These are phyloP conservation scores for Tetrahymena elliotti DNA, from an alignment of 73 alveolate genomes.

Conservation along the genomic window DNA sequence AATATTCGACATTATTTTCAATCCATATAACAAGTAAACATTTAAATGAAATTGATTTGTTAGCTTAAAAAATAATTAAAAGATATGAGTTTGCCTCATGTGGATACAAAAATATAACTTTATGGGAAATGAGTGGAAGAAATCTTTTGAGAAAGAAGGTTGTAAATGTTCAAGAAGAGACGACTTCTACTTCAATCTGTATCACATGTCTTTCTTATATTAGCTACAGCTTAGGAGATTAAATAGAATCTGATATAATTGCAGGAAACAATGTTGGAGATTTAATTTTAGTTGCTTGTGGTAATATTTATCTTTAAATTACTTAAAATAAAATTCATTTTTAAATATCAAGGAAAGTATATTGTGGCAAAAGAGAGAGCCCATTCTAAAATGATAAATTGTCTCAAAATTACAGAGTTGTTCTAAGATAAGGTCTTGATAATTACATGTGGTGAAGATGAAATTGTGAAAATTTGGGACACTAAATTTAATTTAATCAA, in stretches of 20 bases:
- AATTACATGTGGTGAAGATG: constrained; percentile 93
- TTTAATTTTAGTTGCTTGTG: constrained; percentile 71
- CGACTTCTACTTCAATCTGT: constrained; percentile 14
- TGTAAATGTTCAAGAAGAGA: constrained; percentile 16
- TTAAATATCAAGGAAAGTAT: neutral
- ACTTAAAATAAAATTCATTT: too few relatives aligned
- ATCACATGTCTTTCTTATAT: constrained; percentile 43
- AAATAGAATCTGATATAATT: constrained; percentile 68
- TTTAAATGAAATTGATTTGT: neutral
- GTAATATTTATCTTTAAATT: constrained; percentile 9
- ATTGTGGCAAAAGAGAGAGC: constrained; percentile 75
- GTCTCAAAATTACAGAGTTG: constrained; percentile 67
- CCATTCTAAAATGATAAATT: constrained; percentile 83
- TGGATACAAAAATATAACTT: constrained; percentile 79
- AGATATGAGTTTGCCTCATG: constrained; percentile 69
- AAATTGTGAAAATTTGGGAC: constrained; percentile 86
- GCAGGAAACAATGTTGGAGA: constrained; percentile 87
- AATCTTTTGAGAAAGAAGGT: constrained; percentile 51
- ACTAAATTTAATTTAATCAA: constrained; percentile 43
- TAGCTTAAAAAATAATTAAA: neutral
- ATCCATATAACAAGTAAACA: constrained; percentile 54
- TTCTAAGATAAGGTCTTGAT: constrained; percentile 44
- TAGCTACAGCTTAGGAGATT: constrained; percentile 59
- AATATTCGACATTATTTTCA: constrained; percentile 69
- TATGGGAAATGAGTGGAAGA: constrained; percentile 79